These are phyloP conservation scores for Rubia occidens DNA, from an alignment of 305 asterid species.

Conservation along the genomic window DNA sequence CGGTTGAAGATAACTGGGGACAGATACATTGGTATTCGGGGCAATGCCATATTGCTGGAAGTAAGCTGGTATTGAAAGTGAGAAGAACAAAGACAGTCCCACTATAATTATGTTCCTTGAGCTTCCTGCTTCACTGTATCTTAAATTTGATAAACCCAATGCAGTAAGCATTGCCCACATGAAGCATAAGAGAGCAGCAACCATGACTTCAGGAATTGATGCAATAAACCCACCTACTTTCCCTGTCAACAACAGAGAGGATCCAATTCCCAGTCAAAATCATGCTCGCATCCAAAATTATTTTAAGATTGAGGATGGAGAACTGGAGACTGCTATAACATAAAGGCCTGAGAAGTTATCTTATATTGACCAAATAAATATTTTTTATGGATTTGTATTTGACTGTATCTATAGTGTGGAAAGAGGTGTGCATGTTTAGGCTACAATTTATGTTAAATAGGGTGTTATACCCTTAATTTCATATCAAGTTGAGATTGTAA, in stretches of 20 bases:
- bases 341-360: neutral
- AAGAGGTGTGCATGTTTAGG: neutral
- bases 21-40: conserved; percentile 66
- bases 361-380: neutral
- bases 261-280: conserved; percentile 1
- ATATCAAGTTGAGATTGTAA: neutral
- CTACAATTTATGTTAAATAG: neutral
- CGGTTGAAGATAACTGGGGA: conserved; percentile 84
- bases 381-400: neutral
- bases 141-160: conserved; percentile 83
- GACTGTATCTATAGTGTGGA: neutral
- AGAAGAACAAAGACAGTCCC: conserved; percentile 79
- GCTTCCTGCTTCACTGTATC: conserved; percentile 97
- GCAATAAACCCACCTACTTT: conserved; percentile 97
- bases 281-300: no score
- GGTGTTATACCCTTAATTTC: neutral
- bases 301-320: neutral
- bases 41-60: conserved; percentile 86
- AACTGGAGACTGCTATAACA: neutral
- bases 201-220: conserved; percentile 93
- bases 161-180: conserved; percentile 99
- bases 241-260: conserved; percentile 38
- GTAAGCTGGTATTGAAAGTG: conserved; percentile 83
- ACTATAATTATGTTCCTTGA: conserved; percentile 92
- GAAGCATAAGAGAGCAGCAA: conserved; percentile 91